Conservation (phyloP, 1,284 basidiomycete species). For the Naganishia liquefaciens region DNA sequence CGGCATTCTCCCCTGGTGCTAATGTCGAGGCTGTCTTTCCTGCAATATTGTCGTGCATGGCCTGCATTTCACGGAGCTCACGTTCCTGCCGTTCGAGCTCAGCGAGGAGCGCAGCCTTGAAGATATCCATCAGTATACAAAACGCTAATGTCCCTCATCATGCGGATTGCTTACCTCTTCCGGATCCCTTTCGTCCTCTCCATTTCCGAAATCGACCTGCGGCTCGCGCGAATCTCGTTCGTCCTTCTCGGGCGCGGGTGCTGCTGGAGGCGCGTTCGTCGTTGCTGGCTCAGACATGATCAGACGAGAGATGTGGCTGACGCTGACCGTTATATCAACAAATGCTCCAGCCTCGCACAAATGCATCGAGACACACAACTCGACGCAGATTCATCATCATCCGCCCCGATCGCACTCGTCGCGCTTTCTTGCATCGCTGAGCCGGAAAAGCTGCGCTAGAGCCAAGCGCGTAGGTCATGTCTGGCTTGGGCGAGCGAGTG, state of each 20-base stretch:
- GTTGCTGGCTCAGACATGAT: conserved; percentile 11
- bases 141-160: neutral
- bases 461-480: conserved; percentile 8
- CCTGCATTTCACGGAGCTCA: conserved; percentile 27
- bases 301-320: neutral
- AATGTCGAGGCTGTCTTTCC: conserved; percentile 24
- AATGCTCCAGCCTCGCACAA: neutral
- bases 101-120: conserved; percentile 23
- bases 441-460: conserved; percentile 18
- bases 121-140: neutral
- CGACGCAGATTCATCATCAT: conserved; percentile 17
- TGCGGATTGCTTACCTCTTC: conserved; percentile 13
- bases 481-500: conserved; percentile 4
- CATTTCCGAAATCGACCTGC: conserved; percentile 15
- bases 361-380: neutral
- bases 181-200: conserved; percentile 23
- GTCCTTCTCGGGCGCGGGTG: neutral
- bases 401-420: conserved; percentile 1
- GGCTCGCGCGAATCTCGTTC: conserved; percentile 20
- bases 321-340: neutral
- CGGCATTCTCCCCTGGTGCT: conserved; percentile 20
- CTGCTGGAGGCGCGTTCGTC: conserved; percentile 1
- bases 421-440: neutral
- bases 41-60: conserved; percentile 20
- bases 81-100: conserved; percentile 30